A percentile compares a stretch with the other conserved stretches of the same genome.
Conservation (phyloP, 371 early-diverging fungal species). For the Actinomortierella wolfii region DNA sequence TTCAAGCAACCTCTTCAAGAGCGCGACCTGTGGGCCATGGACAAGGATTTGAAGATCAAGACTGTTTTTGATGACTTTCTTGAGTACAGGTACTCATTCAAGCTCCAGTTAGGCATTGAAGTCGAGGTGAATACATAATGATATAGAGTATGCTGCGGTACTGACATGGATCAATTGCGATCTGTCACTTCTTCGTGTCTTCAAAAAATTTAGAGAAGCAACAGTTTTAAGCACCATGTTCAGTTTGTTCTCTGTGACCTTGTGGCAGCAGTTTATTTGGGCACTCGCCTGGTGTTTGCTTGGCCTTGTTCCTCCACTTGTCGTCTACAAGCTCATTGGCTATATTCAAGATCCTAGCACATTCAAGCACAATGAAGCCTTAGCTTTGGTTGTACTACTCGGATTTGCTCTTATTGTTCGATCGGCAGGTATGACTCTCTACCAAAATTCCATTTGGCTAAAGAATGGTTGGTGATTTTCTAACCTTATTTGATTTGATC, state of each 20-base stretch:
- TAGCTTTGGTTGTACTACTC: constrained; percentile 27
- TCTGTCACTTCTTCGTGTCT: too few relatives aligned
- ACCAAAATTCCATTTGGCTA: background rate
- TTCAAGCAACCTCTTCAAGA: constrained; percentile 24
- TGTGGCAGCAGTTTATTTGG: constrained; percentile 35
- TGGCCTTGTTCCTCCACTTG: constrained; percentile 35
- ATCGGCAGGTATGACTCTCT: constrained; percentile 19
- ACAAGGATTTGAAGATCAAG: constrained; percentile 28
- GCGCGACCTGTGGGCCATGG: constrained; percentile 40
- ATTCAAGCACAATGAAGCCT: constrained; percentile 41
- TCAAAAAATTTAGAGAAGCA: constrained; percentile 7
- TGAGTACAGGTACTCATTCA: constrained; percentile 25
- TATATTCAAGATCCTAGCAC: constrained; percentile 31
- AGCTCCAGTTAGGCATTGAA: too few relatives aligned
- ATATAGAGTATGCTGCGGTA: too few relatives aligned
- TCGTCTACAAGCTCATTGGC: constrained; percentile 29
- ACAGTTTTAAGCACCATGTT: constrained; percentile 44
- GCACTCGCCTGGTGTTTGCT: constrained; percentile 28
- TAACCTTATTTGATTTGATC: background rate
- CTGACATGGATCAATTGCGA: too few relatives aligned
- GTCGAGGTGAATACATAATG: too few relatives aligned
- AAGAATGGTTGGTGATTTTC: background rate
- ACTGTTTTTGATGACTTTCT: constrained; percentile 31
- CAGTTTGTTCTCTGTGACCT: constrained; percentile 19
- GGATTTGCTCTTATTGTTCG: constrained; percentile 20